Evolutionary conservation across 345 rosid species (phyloP), one percentile per base, ranked within the genome.

Genomic region (Trapa bicornis): DNA sequence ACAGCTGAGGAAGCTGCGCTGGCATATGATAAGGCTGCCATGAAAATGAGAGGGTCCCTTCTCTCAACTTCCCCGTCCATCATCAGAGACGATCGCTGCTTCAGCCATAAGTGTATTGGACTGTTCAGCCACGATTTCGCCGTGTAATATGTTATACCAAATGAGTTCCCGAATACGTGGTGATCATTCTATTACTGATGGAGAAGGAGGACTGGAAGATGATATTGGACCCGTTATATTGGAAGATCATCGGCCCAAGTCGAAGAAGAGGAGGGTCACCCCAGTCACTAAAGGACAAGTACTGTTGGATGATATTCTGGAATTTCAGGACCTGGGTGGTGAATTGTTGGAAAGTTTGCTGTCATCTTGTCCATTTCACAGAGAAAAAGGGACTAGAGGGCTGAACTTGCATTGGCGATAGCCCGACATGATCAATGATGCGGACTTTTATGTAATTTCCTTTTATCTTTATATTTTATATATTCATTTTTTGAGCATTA

Each of bases 1-100:
- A 87, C 95, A 0, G 96, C 95, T 14, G 98, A 92, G 67, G 89
- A 85, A 76, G 96, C 98, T 1, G 98, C 98, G 29, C 71, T 87
- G 84, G 96, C 95, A 50, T 92, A 92, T 58, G 98, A 92, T 68
- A 87, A 85, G 78, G 98, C 98, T 60, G 95, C 95, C 11, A 77
- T 92, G 64, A 84, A 81, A 75, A 92, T 87, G 0, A 78, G 98
- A 80, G 98, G 96, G 3, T 65, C 80, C 5, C 95, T 37, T 72
- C 72, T 72, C 89, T 91, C 1, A 89, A 89, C 70, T 92, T 92
- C 78, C 88, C 93, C 9, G 62, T 78, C 7, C 29, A 22, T 22
- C 29, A 22, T 22, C 29, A 22, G 87, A 85, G 45, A 73, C 74
- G 1, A 88, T 85, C 67, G 70, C 80, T 1, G 77, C 77, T 22